Conservation (phyloP, 306 rosid species). For the Castanospermum australe region DNA sequence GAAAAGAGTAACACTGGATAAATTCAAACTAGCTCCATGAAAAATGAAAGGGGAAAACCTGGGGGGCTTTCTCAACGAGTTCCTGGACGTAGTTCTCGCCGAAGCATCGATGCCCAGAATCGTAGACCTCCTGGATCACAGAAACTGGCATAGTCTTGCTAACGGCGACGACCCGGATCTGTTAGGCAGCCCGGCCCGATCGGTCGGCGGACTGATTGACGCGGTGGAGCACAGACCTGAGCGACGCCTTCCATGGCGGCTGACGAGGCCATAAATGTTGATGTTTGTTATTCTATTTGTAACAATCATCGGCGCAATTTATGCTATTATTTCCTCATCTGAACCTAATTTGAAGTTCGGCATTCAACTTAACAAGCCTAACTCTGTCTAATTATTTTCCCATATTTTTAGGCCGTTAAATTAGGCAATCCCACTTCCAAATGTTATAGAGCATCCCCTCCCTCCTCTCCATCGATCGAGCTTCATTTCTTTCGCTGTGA, state of each 20-base stretch:
- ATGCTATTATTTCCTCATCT: no score
- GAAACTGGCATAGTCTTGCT: constrained; percentile 83
- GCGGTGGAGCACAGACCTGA: constrained; percentile 51
- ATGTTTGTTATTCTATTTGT: neutral
- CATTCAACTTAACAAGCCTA: no score
- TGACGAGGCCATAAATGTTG: constrained; percentile 16
- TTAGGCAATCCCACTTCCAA: no score
- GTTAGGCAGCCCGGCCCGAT: constrained; percentile 45
- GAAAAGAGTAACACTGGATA: neutral
- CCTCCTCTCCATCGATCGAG: no score
- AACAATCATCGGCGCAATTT: no score
- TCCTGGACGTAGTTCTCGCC: constrained; percentile 97
- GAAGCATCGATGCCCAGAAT: constrained; percentile 86
- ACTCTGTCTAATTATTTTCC: no score
- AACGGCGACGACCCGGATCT: constrained; percentile 76
- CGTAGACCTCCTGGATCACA: constrained; percentile 67
- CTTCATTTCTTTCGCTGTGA: neutral
- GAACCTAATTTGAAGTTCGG: no score
- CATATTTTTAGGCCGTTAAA: no score
- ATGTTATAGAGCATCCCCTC: no score
- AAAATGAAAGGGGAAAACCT: constrained; percentile 37
- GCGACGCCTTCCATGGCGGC: constrained; percentile 15
- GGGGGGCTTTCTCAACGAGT: constrained; percentile 76
- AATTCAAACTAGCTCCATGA: neutral
- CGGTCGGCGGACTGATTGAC: constrained; percentile 69